Conservation (phyloP, 2,329 filamentous ascomycete genomes). For the Parafenestella ontariensis region DNA sequence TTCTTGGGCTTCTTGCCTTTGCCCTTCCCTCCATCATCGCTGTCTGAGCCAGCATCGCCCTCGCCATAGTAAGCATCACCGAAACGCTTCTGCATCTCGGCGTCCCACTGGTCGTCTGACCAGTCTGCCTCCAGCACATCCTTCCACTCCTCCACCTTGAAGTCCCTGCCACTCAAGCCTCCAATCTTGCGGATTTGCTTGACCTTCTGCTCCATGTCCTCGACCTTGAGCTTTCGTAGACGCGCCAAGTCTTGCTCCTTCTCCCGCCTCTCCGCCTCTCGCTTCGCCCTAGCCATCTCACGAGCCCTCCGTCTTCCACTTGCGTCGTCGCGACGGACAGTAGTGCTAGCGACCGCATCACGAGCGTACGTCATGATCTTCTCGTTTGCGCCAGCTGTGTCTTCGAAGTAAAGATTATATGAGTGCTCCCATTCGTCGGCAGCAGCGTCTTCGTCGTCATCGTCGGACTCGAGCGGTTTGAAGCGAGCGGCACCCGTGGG, state of each 20-base stretch:
- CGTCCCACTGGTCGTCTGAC: conserved; percentile 89
- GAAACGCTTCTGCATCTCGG: conserved; percentile 87
- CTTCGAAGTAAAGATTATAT: conserved; percentile 96
- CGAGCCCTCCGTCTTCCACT: conserved; percentile 78
- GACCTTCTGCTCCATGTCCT: conserved; percentile 87
- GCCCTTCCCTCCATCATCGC: conserved; percentile 45
- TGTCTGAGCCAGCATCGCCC: conserved; percentile 56
- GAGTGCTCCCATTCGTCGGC: conserved; percentile 91
- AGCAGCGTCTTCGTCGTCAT: conserved; percentile 74
- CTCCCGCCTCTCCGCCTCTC: conserved; percentile 78
- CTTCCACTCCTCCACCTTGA: conserved; percentile 81
- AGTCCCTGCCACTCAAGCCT: conserved; percentile 71
- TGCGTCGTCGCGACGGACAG: conserved; percentile 83
- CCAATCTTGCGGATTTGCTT: conserved; percentile 88
- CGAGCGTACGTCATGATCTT: conserved; percentile 86
- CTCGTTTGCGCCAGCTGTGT: conserved; percentile 87
- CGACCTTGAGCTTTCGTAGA: conserved; percentile 85
- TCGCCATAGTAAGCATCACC: conserved; percentile 89
- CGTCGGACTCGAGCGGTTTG: conserved; percentile 89
- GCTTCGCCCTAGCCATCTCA: conserved; percentile 77
- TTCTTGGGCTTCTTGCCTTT: conserved; percentile 75
- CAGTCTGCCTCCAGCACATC: conserved; percentile 85
- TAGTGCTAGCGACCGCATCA: conserved; percentile 80
- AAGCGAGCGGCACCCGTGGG: conserved; percentile 70
- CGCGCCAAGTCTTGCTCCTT: conserved; percentile 82